Base-by-base conservation (phyloP, 108 stramenopile species). In the Mayamaea pseudoterrestris region DNA sequence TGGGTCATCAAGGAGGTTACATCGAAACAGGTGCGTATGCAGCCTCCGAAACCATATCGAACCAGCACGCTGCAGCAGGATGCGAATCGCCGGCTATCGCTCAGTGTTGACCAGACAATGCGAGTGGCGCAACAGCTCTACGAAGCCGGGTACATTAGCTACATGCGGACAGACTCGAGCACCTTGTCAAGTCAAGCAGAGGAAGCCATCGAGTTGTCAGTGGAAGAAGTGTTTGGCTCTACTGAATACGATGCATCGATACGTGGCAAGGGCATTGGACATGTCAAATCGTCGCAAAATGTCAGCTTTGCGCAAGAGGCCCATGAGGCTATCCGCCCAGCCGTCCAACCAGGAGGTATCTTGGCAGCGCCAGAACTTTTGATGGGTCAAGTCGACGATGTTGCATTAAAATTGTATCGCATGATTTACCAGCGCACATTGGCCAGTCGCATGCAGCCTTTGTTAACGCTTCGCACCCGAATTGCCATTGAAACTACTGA, bases 111-210 rank as follows among this genome's bases (percentile, higher is more conserved):
- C 31, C 39, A 63, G 44, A 78, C 78, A 21, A 90, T 90, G 89
- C 47, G 44, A 21, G 35, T 60, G 27, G 89, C 89, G 12, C 89
- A 90, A 60, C 57, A 55, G 37, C 58, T 90, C 14, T 90, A 90
- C 45, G 87, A 90, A 41, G 50, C 57, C 34, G 88, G 88, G 7
- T 73, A 56, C 31, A 85, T 90, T 21, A 76, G 74, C 6, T 90
- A 90, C 70, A 86, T 90, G 83, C 45, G 89, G 31, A 90, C 89
- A 12, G 89, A 90, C 56, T 77, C 64, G 30, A 72, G 63, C n/a
- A 61, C 45, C 37, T 57, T 90, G 20, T 74, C 75, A 35, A 45
- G 74, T 5, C 74, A 78, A 21, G 83, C 68, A 12, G 45, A 32
- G 16, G 31, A 35, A 41, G 62, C 61, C 6, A 47, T 50, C 24